Percentiles rank a stretch among this genome's conserved stretches.
Conservation (phyloP, 2,329 filamentous ascomycete species). For the Botrytis deweyae region DNA sequence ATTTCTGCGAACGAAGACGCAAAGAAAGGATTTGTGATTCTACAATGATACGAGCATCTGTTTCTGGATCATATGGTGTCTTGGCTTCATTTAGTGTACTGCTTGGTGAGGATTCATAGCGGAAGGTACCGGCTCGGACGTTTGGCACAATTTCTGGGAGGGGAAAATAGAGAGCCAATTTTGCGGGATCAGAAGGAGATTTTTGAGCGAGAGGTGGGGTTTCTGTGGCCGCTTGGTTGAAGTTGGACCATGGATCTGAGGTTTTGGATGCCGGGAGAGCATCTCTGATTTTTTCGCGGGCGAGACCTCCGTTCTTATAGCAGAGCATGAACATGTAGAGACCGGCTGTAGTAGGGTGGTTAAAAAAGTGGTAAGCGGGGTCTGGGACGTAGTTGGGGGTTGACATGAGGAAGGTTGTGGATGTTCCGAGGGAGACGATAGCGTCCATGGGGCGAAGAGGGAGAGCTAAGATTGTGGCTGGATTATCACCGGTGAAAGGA, state of each 20-base stretch:
- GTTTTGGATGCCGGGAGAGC: constrained; percentile 59
- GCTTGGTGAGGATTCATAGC: constrained; percentile 63
- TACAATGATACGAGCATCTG: constrained; percentile 83
- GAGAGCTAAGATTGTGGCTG: constrained; percentile 87
- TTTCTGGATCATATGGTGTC: constrained; percentile 55
- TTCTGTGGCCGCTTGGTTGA: constrained; percentile 70
- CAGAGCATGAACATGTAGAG: constrained; percentile 99
- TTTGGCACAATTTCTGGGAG: constrained; percentile 96
- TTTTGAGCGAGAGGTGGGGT: constrained; percentile 68
- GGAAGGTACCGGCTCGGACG: constrained; percentile 80
- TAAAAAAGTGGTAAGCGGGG: constrained; percentile 94
- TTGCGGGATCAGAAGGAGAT: constrained; percentile 59
- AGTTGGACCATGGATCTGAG: constrained; percentile 69
- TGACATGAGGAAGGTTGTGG: constrained; percentile 96
- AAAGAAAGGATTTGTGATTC: constrained; percentile 95
- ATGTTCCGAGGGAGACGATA: constrained; percentile 92
- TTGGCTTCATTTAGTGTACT: constrained; percentile 48
- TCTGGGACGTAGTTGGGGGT: constrained; percentile 89
- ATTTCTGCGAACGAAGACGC: constrained; percentile 75
- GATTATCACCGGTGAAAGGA: constrained; percentile 94
- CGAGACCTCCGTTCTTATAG: constrained; percentile 97
- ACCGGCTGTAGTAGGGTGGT: constrained; percentile 85
- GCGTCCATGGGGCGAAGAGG: constrained; percentile 85
- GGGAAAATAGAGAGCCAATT: constrained; percentile 91
- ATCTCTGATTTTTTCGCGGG: constrained; percentile 86